These are phyloP conservation scores for Candida insectorum DNA, from an alignment of 805 yeast species.

Conservation along the genomic window DNA sequence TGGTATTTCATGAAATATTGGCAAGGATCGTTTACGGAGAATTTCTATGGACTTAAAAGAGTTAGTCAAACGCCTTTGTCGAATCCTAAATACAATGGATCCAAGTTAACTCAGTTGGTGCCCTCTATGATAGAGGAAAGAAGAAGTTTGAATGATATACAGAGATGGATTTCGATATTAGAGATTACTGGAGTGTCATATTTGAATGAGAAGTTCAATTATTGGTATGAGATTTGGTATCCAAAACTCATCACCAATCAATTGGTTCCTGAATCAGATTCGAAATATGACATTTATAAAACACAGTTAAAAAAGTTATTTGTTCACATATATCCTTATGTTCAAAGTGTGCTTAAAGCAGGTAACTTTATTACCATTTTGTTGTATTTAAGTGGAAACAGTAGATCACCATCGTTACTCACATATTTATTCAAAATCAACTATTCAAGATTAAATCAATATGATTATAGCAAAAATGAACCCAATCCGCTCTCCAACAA, in stretches of 20 bases:
- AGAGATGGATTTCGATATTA: slow-evolving; percentile 52
- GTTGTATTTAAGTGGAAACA: slow-evolving; percentile 61
- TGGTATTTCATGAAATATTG: slow-evolving; percentile 64
- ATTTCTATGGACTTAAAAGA: slow-evolving; percentile 85
- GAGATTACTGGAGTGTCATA: slow-evolving; percentile 68
- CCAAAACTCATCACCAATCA: slow-evolving; percentile 57
- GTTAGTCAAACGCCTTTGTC: slow-evolving; percentile 38
- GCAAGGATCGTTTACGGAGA: slow-evolving; percentile 87
- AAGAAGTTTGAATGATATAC: slow-evolving; percentile 50
- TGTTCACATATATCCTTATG: slow-evolving; percentile 58
- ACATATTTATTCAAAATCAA: slow-evolving; percentile 61
- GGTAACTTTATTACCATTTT: slow-evolving; percentile 57
- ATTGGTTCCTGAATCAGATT: slow-evolving; percentile 21
- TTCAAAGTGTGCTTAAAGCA: slow-evolving; percentile 45
- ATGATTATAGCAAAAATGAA: slow-evolving; percentile 43
- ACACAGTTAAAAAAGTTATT: slow-evolving; percentile 39
- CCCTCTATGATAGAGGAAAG: slow-evolving; percentile 47
- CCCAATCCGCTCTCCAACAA: slow-evolving; percentile 9
- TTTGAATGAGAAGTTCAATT: slow-evolving; percentile 63
- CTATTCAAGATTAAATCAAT: slow-evolving; percentile 57
- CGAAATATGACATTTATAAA: slow-evolving; percentile 21
- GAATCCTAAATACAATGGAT: slow-evolving; percentile 22
- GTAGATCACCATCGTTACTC: slow-evolving; percentile 59
- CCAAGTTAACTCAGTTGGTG: slow-evolving; percentile 32
- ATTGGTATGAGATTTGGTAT: slow-evolving; percentile 56